Evolutionary conservation across 1,284 basidiomycete species (phyloP).

Genomic region (Austroboletus niveus): DNA sequence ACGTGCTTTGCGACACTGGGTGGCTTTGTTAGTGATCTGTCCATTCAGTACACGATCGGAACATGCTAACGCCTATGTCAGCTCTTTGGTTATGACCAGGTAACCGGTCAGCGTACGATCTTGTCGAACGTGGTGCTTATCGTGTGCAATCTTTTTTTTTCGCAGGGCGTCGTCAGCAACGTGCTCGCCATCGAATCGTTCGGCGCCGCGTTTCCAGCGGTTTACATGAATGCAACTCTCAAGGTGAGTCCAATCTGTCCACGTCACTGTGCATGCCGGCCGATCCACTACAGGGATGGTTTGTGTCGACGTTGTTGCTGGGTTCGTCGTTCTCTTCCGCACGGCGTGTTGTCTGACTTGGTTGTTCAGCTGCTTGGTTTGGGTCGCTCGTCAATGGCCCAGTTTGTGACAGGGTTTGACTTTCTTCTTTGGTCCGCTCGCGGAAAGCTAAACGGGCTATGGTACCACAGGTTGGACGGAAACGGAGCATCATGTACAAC

Average conservation of each 20-base stretch:
- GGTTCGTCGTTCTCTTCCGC: slow-evolving; percentile 18
- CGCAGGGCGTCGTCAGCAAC: slow-evolving; percentile 33
- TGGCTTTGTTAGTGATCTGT: slow-evolving; percentile 28
- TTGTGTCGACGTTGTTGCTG: slow-evolving; percentile 31
- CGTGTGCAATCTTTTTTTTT: background rate
- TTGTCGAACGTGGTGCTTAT: slow-evolving; percentile 4
- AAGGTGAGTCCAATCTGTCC: slow-evolving; percentile 18
- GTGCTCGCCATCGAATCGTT: slow-evolving; percentile 36
- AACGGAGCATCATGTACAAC: slow-evolving; percentile 31
- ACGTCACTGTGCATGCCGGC: background rate
- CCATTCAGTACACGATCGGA: background rate
- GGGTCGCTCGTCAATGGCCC: slow-evolving; percentile 33
- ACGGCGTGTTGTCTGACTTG: slow-evolving; percentile 1
- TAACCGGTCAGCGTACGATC: background rate
- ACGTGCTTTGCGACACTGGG: slow-evolving; percentile 34
- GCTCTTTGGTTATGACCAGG: slow-evolving; percentile 35
- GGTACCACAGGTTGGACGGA: slow-evolving; percentile 27
- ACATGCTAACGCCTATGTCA: background rate
- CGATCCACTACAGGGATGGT: slow-evolving; percentile 29
- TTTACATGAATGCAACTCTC: slow-evolving; percentile 29
- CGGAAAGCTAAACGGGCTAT: background rate
- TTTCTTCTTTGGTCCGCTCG: background rate
- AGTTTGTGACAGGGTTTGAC: slow-evolving; percentile 31
- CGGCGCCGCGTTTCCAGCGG: slow-evolving; percentile 33
- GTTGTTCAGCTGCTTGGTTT: slow-evolving; percentile 30